Evolutionary conservation across 768 basidiomycete species (phyloP), one percentile per base, ranked within the genome.

Genomic region (Macrolepiota dolichaula): DNA sequence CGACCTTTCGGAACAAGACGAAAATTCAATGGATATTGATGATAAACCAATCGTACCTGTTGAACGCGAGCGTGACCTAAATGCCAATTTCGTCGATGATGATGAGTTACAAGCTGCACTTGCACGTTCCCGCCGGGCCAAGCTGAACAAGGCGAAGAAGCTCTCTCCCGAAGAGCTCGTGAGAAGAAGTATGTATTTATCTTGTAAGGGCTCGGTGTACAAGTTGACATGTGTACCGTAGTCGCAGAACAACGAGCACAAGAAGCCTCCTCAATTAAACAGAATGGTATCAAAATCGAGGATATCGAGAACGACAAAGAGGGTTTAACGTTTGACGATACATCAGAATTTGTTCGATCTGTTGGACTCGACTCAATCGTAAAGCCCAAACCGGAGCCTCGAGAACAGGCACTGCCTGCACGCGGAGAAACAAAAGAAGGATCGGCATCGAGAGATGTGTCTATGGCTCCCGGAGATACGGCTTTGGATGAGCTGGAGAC

Each of bases 101-200:
- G 97, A 99, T 73, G 97, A 99, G 69, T 84, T 99, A 46, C 96
- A 98, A 79, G 91, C 92, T 44, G 93, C 92, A 27, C 80, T 98
- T 61, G 89, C 96, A 37, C 85, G 92, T 10, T 86, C 92, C 61
- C 83, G 97, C 61, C 85, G 90, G 68, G 89, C 89, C 52, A 92
- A 91, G 66, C 78, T 94, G 3, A 85, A 84, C 69, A 93, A 91
- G 71, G 66, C 81, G 22, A 89, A 91, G 70, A 93, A 91, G 67
- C 57, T 89, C 13, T 82, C 88, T 3, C 88, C 93, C 0, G 94
- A 97, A 68, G 88, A 96, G 66, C 76, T 96, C 24, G 93, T 92
- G 1, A 78, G 79, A 61, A 87, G 83, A 76, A 85, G 93, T 94
- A 58, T 59, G 84, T 78, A 13, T 10, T 17, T 19, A 17, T 55